Percentiles rank a stretch among this genome's conserved stretches.
These are phyloP conservation scores for Neofusicoccum ribis DNA, from an alignment of 2,329 filamentous ascomycete genomes.

Conservation along the genomic window DNA sequence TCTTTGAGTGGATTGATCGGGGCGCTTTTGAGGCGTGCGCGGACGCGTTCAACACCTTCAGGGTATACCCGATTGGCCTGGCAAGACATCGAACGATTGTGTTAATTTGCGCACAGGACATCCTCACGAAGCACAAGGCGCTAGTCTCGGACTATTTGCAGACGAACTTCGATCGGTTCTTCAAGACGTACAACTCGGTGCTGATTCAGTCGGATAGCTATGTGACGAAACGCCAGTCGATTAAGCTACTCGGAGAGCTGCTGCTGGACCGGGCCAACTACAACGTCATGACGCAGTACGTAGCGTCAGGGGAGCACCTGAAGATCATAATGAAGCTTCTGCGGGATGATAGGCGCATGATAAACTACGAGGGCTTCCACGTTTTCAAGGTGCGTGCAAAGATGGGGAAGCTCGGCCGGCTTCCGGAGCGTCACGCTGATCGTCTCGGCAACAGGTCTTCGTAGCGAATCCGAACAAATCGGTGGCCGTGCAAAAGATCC, in stretches of 20 bases:
- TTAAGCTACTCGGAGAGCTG: slow-evolving; percentile 94
- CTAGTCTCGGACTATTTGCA: slow-evolving; percentile 84
- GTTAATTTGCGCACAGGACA: slow-evolving; percentile 62
- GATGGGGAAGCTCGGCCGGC: slow-evolving; percentile 12
- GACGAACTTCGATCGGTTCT: slow-evolving; percentile 92
- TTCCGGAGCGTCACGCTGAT: slow-evolving; percentile 11
- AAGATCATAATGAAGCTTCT: slow-evolving; percentile 98
- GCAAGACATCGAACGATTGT: background rate
- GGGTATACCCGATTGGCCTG: slow-evolving; percentile 54
- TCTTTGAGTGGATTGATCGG: slow-evolving; percentile 96
- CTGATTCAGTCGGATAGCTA: slow-evolving; percentile 93
- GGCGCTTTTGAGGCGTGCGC: slow-evolving; percentile 95
- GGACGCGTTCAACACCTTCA: slow-evolving; percentile 96
- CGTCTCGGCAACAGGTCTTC: slow-evolving; percentile 64
- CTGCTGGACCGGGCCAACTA: slow-evolving; percentile 94
- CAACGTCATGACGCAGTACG: slow-evolving; percentile 96
- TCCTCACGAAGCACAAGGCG: slow-evolving; percentile 90
- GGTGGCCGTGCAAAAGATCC: slow-evolving; percentile 89
- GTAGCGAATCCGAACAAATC: slow-evolving; percentile 98
- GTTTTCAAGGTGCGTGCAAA: slow-evolving; percentile 75
- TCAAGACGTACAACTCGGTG: slow-evolving; percentile 82
- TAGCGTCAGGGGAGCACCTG: slow-evolving; percentile 90
- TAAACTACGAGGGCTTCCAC: slow-evolving; percentile 98
- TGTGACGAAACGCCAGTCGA: slow-evolving; percentile 96
- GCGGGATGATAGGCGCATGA: slow-evolving; percentile 95